These are phyloP conservation scores for Dactylellina sp. DNA, from an alignment of 2,329 filamentous ascomycete genomes.

Conservation along the genomic window DNA sequence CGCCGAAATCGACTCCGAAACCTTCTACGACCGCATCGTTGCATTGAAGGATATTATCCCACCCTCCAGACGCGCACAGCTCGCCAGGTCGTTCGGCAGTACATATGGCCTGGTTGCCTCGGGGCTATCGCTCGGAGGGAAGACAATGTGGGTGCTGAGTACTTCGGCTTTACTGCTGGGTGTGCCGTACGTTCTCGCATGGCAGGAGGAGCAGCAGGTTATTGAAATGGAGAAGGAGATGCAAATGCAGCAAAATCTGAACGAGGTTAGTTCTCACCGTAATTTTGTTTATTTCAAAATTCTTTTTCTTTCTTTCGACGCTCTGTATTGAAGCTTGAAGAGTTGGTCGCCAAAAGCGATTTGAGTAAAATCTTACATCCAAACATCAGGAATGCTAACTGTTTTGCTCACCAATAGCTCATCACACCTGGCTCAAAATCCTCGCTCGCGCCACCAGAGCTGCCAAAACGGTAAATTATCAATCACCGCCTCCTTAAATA, in stretches of 20 bases:
- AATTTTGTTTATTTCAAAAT: not conserved
- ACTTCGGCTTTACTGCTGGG: constrained; percentile 89
- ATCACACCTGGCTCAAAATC: constrained; percentile 56
- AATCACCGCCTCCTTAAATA: not conserved
- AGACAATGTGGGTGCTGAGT: constrained; percentile 89
- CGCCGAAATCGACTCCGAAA: constrained; percentile 68
- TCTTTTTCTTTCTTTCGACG: too few species aligned
- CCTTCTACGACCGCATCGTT: constrained; percentile 75
- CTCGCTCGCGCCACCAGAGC: constrained; percentile 34
- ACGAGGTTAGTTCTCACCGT: constrained; percentile 73
- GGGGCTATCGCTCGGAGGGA: constrained; percentile 78
- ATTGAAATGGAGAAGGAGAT: constrained; percentile 98
- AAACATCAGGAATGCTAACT: too few species aligned
- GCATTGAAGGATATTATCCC: constrained; percentile 82
- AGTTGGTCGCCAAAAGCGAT: too few species aligned
- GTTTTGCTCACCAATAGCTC: constrained; percentile 19
- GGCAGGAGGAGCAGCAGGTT: constrained; percentile 95
- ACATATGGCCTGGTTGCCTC: constrained; percentile 71
- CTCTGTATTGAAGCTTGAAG: too few species aligned
- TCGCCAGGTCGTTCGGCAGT: constrained; percentile 69
- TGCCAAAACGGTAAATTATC: constrained; percentile 47
- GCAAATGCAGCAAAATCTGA: constrained; percentile 91
- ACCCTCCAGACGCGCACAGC: constrained; percentile 76
- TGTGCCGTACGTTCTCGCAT: constrained; percentile 92
- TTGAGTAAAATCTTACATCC: too few species aligned